Evolutionary conservation across 2,329 filamentous ascomycete species (phyloP).

Genomic region (Fusarium sarcochroum): DNA sequence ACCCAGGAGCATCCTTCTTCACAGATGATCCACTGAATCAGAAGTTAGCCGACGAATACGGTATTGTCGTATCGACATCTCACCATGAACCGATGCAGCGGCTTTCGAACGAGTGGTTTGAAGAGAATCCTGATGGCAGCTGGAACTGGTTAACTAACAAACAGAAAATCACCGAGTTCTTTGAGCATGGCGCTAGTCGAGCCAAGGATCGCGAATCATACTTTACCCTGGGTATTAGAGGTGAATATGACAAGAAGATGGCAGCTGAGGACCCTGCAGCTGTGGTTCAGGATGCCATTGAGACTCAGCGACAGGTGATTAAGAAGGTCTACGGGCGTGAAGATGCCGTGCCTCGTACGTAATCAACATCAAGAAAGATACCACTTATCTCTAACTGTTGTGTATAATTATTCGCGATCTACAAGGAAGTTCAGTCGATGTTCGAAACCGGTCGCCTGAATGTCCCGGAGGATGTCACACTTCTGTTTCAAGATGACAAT

Average conservation of each 20-base stretch:
- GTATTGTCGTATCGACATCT: constrained; percentile 30
- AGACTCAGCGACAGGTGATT: constrained; percentile 67
- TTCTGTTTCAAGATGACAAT: constrained; percentile 75
- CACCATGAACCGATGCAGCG: constrained; percentile 41
- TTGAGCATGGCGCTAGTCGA: constrained; percentile 25
- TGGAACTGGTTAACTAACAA: constrained; percentile 39
- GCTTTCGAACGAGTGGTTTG: constrained; percentile 37
- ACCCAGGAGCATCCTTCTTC: constrained; percentile 69
- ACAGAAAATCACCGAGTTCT: constrained; percentile 29
- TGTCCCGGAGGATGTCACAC: constrained; percentile 72
- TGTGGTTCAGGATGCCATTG: constrained; percentile 28
- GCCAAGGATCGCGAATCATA: constrained; percentile 24
- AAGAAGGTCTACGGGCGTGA: constrained; percentile 63
- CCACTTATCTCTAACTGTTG: accelerated
- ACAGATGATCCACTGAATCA: constrained; percentile 72
- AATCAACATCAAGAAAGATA: accelerated
- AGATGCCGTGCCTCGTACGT: constrained; percentile 60
- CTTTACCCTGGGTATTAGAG: constrained; percentile 35
- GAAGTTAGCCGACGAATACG: constrained; percentile 64
- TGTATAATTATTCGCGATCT: constrained; percentile 72
- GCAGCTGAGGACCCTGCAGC: constrained; percentile 22
- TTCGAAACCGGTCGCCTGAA: constrained; percentile 69
- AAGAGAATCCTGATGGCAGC: constrained; percentile 16
- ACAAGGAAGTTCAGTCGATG: constrained; percentile 75
- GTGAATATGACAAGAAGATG: constrained; percentile 37